Percentiles rank a stretch among this genome's conserved stretches.
phyloP scores from a whole-genome alignment of 768 basidiomycete species.

The Trametes maxima region DNA sequence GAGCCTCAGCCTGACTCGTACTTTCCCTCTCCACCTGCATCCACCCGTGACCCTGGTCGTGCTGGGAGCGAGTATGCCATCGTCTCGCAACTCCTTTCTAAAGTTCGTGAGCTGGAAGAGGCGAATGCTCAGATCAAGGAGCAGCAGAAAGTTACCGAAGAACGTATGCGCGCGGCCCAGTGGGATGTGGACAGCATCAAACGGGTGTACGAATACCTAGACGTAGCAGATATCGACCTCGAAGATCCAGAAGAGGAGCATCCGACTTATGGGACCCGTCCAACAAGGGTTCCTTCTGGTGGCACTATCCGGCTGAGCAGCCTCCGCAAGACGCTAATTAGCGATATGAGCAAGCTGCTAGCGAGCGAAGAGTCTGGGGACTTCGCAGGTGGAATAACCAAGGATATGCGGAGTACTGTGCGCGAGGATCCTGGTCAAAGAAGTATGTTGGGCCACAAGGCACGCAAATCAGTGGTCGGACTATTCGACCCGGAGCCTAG shows the following conservation, averaged over 20 bases:
- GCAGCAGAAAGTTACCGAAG: slow-evolving; percentile 63
- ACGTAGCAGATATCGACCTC: slow-evolving; percentile 55
- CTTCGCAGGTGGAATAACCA: slow-evolving; percentile 28
- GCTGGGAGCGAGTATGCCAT: slow-evolving; percentile 43
- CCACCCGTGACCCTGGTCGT: slow-evolving; percentile 32
- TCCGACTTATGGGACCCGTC: slow-evolving; percentile 16
- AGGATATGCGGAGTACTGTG: slow-evolving; percentile 33
- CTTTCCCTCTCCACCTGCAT: slow-evolving; percentile 12
- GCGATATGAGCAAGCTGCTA: slow-evolving; percentile 31
- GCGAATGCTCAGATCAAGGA: slow-evolving; percentile 67
- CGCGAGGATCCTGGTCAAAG: slow-evolving; percentile 16
- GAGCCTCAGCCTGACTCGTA: slow-evolving; percentile 22
- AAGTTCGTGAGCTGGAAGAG: slow-evolving; percentile 77
- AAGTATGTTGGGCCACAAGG: slow-evolving; percentile 26
- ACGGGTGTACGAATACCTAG: slow-evolving; percentile 68
- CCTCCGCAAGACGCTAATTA: slow-evolving; percentile 46
- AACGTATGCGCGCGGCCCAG: slow-evolving; percentile 68
- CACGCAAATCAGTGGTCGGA: slow-evolving; percentile 61
- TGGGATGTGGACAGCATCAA: slow-evolving; percentile 71
- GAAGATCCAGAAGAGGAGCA: slow-evolving; percentile 42
- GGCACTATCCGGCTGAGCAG: slow-evolving; percentile 53
- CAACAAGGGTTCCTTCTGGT: slow-evolving; percentile 24
- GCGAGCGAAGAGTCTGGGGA: slow-evolving; percentile 24
- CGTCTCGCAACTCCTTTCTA: slow-evolving; percentile 69
- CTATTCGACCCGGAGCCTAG: slow-evolving; percentile 48